Evolutionary conservation across 495 filamentous ascomycete genomes (phyloP).

Genomic region (Tuber calosporum): DNA sequence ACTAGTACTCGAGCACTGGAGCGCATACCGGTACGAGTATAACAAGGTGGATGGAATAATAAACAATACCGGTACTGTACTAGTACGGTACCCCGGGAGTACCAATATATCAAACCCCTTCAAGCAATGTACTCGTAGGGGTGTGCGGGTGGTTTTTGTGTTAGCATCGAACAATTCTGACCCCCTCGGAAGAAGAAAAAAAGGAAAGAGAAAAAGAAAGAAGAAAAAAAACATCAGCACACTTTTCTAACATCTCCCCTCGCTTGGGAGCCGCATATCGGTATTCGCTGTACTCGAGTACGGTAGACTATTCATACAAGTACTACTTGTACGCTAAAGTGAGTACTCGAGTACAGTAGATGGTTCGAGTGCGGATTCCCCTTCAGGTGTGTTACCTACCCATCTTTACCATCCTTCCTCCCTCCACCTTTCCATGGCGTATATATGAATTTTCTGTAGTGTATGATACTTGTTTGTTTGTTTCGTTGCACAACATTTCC

Average conservation of each 20-base stretch:
- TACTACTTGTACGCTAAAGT: background rate
- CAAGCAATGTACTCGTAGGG: background rate
- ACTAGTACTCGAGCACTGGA: too few relatives aligned
- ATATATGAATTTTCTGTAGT: background rate
- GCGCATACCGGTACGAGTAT: too few relatives aligned
- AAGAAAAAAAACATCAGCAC: background rate
- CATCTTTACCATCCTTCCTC: too few relatives aligned
- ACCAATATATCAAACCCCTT: background rate
- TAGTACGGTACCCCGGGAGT: background rate
- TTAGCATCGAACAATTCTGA: background rate
- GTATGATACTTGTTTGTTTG: background rate
- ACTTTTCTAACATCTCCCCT: background rate
- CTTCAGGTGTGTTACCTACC: background rate
- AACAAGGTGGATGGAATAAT: background rate
- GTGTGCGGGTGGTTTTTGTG: background rate
- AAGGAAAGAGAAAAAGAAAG: too few relatives aligned
- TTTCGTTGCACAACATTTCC: background rate
- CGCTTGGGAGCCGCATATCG: slow-evolving; percentile 9
- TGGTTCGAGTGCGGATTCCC: slow-evolving; percentile 1
- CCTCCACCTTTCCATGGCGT: background rate
- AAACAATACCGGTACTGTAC: too few relatives aligned
- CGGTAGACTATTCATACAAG: background rate
- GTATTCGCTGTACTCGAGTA: background rate
- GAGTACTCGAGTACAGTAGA: too few relatives aligned
- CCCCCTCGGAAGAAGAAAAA: slow-evolving; percentile 12